These are phyloP conservation scores for Trametes cingulata DNA, from an alignment of 768 basidiomycete genomes.

Conservation along the genomic window DNA sequence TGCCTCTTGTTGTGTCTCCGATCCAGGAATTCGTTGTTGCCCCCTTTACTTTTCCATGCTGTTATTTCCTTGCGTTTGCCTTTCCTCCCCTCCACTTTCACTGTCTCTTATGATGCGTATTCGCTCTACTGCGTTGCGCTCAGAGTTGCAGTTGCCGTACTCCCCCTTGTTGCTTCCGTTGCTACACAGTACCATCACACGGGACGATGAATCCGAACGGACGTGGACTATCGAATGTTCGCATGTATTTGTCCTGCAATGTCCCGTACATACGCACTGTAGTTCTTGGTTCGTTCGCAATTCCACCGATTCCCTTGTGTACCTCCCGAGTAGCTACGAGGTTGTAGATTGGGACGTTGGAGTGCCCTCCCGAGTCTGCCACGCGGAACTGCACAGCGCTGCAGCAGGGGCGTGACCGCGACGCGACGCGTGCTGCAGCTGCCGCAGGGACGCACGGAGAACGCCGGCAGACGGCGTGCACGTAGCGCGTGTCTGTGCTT, in stretches of 20 bases:
- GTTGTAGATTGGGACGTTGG: too few relatives aligned
- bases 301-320: conserved; percentile 3
- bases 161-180: neutral
- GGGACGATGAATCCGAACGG: conserved; percentile 27
- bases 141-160: neutral
- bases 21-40: conserved; percentile 6
- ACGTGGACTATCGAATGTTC: conserved; percentile 30
- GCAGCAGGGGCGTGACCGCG: conserved; percentile 4
- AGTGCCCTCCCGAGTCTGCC: too few relatives aligned
- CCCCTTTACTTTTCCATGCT: neutral
- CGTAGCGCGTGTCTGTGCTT: neutral
- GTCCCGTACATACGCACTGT: conserved; percentile 26
- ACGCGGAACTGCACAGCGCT: too few relatives aligned
- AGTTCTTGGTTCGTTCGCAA: conserved; percentile 19
- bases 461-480: neutral
- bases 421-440: conserved; percentile 12
- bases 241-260: conserved; percentile 29
- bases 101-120: neutral
- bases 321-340: too few relatives aligned
- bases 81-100: neutral
- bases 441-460: neutral
- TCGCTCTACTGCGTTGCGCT: conserved; percentile 1
- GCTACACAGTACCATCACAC: conserved; percentile 15
- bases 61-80: neutral
- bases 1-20: neutral